phyloP scores from a whole-genome alignment of 495 filamentous ascomycete species.

The Aspergillus carlsbadensis region DNA sequence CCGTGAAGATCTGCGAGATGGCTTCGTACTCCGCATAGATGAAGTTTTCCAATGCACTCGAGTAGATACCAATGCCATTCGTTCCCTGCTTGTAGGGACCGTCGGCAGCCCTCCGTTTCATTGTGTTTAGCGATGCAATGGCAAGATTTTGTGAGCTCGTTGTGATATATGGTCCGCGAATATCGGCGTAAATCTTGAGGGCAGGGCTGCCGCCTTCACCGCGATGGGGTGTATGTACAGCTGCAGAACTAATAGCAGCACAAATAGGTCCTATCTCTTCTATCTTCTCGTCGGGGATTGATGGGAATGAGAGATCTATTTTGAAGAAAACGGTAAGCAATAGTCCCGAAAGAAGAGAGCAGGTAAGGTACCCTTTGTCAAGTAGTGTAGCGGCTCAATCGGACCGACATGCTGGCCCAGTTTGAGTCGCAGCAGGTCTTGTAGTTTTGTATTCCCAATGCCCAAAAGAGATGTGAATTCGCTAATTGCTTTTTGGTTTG shows the following conservation, averaged over 20 bases:
- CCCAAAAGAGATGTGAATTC: conserved; percentile 77
- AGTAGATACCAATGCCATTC: conserved; percentile 89
- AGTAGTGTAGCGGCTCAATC: conserved; percentile 86
- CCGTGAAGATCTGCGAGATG: conserved; percentile 77
- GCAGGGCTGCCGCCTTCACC: conserved; percentile 56
- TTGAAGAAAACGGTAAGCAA: neutral
- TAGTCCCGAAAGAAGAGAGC: neutral
- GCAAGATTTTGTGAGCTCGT: conserved; percentile 80
- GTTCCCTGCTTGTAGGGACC: conserved; percentile 87
- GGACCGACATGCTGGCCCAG: conserved; percentile 69
- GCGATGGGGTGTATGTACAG: conserved; percentile 45
- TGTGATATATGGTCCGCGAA: conserved; percentile 80
- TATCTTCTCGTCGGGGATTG: conserved; percentile 54
- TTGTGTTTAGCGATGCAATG: conserved; percentile 82
- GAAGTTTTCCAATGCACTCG: conserved; percentile 79
- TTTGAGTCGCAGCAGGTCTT: conserved; percentile 74
- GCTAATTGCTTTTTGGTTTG: conserved; percentile 84
- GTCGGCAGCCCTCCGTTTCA: conserved; percentile 74
- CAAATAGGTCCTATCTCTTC: conserved; percentile 60
- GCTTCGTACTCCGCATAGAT: conserved; percentile 87
- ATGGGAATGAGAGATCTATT: conserved; percentile 66
- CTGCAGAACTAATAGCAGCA: conserved; percentile 53
- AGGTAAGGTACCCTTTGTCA: conserved; percentile 67
- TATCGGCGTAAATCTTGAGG: conserved; percentile 77
- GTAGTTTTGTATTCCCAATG: conserved; percentile 74